A percentile compares a stretch with the other conserved stretches of the same genome.
phyloP scores from a whole-genome alignment of 805 yeast genomes.

The Candida vaughaniae region DNA sequence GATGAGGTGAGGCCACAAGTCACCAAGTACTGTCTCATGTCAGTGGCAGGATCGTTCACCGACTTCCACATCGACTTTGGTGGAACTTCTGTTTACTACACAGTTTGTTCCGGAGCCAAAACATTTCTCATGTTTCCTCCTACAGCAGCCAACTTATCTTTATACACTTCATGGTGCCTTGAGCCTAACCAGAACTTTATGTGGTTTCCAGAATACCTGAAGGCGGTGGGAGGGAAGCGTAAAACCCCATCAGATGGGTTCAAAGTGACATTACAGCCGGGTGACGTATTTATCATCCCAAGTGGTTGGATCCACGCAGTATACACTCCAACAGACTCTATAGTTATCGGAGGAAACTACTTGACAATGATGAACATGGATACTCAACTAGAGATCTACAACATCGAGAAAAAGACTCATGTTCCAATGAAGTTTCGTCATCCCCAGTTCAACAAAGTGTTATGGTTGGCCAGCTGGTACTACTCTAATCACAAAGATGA shows the following conservation, averaged over 20 bases:
- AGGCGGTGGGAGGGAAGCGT: slow-evolving; percentile 28
- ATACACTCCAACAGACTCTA: slow-evolving; percentile 74
- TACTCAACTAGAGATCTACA: slow-evolving; percentile 60
- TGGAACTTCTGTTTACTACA: slow-evolving; percentile 89
- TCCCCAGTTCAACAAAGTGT: slow-evolving; percentile 68
- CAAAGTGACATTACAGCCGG: slow-evolving; percentile 52
- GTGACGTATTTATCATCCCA: slow-evolving; percentile 81
- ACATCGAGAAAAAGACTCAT: slow-evolving; percentile 63
- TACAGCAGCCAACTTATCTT: slow-evolving; percentile 54
- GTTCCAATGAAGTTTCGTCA: slow-evolving; percentile 77
- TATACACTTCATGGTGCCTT: slow-evolving; percentile 72
- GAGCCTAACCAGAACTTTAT: slow-evolving; percentile 57
- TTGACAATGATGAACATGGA: slow-evolving; percentile 62
- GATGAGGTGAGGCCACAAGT: slow-evolving; percentile 52
- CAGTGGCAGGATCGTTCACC: slow-evolving; percentile 75
- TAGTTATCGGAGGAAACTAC: slow-evolving; percentile 88
- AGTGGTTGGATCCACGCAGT: slow-evolving; percentile 95
- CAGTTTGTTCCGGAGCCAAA: slow-evolving; percentile 73
- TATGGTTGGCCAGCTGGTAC: slow-evolving; percentile 66
- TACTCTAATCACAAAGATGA: slow-evolving; percentile 26
- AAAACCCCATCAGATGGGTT: slow-evolving; percentile 43
- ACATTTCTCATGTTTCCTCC: slow-evolving; percentile 81
- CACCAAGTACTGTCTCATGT: slow-evolving; percentile 80
- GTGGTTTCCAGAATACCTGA: slow-evolving; percentile 61
- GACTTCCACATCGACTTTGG: slow-evolving; percentile 93